These are phyloP conservation scores for Mikania micrantha DNA, from an alignment of 129 eudicot species.

Conservation along the genomic window DNA sequence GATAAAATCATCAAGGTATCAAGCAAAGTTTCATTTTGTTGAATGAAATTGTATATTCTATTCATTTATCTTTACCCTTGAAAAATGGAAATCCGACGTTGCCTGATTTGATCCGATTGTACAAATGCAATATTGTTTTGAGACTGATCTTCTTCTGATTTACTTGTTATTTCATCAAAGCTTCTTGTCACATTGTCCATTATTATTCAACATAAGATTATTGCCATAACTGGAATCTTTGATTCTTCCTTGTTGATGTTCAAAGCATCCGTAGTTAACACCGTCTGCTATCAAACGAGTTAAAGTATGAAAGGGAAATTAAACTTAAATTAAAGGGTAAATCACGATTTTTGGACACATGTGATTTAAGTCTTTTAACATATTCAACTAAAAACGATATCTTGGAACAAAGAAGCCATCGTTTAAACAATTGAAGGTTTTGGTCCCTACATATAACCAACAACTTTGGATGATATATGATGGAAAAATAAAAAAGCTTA, in stretches of 20 bases:
- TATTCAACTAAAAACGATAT: too few species aligned
- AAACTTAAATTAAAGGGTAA: not conserved
- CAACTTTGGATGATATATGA: too few species aligned
- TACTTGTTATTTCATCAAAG: conserved; percentile 37
- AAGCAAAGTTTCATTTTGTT: not conserved
- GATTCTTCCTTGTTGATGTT: conserved; percentile 12
- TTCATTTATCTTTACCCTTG: conserved; percentile 63
- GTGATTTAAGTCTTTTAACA: too few species aligned
- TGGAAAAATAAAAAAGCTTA: too few species aligned
- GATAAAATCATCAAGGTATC: not conserved
- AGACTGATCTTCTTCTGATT: conserved; percentile 28
- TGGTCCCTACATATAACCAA: too few species aligned
- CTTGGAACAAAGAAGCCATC: too few species aligned
- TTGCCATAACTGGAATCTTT: not conserved
- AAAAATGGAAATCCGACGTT: conserved; percentile 49
- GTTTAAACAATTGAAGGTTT: too few species aligned
- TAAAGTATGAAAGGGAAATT: not conserved
- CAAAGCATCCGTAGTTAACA: conserved; percentile 18
- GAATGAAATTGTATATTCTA: too few species aligned
- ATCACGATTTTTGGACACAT: not conserved
- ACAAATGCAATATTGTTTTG: conserved; percentile 27
- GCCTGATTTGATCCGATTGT: conserved; percentile 34
- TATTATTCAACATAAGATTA: conserved; percentile 16
- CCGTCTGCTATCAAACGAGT: not conserved
- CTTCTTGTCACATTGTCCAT: too few species aligned